phyloP scores from a whole-genome alignment of 1,284 basidiomycete species.

The Bjerkandera adusta region DNA sequence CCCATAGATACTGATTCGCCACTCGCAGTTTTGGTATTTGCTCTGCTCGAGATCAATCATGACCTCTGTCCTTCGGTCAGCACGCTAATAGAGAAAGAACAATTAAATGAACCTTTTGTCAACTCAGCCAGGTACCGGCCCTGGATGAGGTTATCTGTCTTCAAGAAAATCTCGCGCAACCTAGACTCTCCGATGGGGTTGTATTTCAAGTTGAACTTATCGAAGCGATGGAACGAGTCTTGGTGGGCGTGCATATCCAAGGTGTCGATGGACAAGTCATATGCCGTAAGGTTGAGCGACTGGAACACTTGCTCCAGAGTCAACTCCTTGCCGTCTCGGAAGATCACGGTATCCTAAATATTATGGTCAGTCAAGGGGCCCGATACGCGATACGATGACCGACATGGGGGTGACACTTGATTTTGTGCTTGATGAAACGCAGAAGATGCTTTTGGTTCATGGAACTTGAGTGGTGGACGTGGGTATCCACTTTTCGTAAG shows the following conservation, averaged over 20 bases:
- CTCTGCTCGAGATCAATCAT: conserved; percentile 96
- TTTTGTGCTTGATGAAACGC: conserved; percentile 98
- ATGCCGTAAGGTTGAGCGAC: conserved; percentile 92
- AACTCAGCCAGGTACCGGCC: conserved; percentile 95
- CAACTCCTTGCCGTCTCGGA: conserved; percentile 87
- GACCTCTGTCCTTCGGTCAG: conserved; percentile 59
- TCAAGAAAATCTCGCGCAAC: conserved; percentile 96
- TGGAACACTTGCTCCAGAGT: conserved; percentile 95
- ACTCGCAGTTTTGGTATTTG: conserved; percentile 99
- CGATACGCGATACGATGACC: conserved; percentile 20
- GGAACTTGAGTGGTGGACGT: conserved; percentile 97
- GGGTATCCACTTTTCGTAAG: conserved; percentile 96
- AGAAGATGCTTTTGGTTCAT: conserved; percentile 99
- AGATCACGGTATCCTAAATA: conserved; percentile 89
- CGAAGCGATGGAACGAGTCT: conserved; percentile 97
- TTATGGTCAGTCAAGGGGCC: neutral
- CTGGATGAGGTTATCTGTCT: conserved; percentile 94
- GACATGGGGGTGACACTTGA: conserved; percentile 80
- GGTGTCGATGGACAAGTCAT: conserved; percentile 98
- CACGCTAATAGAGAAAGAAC: neutral
- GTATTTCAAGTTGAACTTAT: conserved; percentile 93
- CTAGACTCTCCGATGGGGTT: conserved; percentile 95
- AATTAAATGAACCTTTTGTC: conserved; percentile 64
- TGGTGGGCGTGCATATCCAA: conserved; percentile 99
- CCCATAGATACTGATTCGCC: conserved; percentile 96